These are phyloP conservation scores for Eragrostis nindensis DNA, from an alignment of 176 grass and related monocot genomes.

Conservation along the genomic window DNA sequence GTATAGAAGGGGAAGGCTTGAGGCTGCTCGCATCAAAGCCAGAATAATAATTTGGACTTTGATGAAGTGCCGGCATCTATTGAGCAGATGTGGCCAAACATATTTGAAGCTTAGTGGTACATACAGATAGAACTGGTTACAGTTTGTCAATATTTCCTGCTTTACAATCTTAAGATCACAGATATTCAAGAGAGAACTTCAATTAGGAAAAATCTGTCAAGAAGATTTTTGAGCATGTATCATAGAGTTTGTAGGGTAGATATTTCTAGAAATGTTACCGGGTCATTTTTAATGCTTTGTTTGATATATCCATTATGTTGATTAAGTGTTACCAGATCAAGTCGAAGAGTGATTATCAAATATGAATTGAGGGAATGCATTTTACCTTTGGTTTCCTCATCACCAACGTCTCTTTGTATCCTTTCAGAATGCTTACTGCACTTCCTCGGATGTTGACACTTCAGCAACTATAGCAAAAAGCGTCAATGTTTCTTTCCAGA, in stretches of 20 bases:
- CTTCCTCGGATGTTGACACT: background rate
- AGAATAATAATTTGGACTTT: conserved; percentile 36
- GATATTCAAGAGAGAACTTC: conserved; percentile 21
- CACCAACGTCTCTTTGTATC: background rate
- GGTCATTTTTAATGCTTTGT: conserved; percentile 9
- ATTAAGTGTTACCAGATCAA: background rate
- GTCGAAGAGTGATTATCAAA: background rate
- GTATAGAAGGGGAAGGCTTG: conserved; percentile 57
- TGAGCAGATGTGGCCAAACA: conserved; percentile 24
- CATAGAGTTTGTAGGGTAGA: conserved; percentile 45
- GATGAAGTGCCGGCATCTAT: conserved; percentile 23
- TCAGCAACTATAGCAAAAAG: background rate
- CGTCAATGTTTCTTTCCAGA: background rate
- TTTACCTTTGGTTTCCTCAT: background rate
- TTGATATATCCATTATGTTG: background rate
- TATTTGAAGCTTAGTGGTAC: conserved; percentile 51
- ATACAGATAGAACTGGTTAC: conserved; percentile 58
- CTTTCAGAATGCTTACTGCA: background rate
- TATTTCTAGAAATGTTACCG: conserved; percentile 18
- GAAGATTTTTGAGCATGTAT: conserved; percentile 52
- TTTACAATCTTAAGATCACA: conserved; percentile 32
- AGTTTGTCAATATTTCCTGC: conserved; percentile 46
- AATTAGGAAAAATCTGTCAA: conserved; percentile 26
- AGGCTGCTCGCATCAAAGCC: conserved; percentile 53
- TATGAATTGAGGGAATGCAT: background rate